These are phyloP conservation scores for Salvia splendens DNA, from an alignment of 257 asterid species.

Conservation along the genomic window DNA sequence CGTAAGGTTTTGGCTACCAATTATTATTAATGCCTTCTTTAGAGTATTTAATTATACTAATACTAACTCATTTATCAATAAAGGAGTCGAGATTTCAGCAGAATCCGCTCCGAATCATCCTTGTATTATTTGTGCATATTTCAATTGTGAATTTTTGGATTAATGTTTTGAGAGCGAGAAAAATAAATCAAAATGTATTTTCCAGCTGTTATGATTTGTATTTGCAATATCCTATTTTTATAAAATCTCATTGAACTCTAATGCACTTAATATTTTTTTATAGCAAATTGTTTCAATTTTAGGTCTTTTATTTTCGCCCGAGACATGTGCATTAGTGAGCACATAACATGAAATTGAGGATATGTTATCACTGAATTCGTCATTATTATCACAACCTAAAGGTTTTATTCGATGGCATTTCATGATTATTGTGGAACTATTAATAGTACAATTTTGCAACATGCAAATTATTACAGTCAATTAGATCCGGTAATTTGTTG, in stretches of 20 bases:
- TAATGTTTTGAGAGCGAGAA: no score
- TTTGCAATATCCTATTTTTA: no score
- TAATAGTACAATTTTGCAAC: constrained; percentile 1
- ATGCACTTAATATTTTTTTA: no score
- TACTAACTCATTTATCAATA: background rate
- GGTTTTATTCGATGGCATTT: constrained; percentile 14
- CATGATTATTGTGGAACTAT: constrained; percentile 11
- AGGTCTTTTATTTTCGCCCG: background rate
- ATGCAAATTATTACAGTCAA: constrained; percentile 1
- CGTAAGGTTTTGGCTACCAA: constrained; percentile 20
- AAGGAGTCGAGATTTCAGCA: background rate
- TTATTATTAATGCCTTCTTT: constrained; percentile 9
- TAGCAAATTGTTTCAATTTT: background rate
- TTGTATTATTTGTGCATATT: no score
- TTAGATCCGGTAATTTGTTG: constrained; percentile 11
- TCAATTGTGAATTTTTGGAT: no score
- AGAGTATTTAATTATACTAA: background rate
- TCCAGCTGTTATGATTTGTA: no score
- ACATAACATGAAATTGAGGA: background rate
- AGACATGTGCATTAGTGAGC: constrained; percentile 7
- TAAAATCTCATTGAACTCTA: no score
- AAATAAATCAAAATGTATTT: no score
- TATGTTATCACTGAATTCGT: background rate
- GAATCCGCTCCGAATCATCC: constrained; percentile 21
- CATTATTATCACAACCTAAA: constrained; percentile 7